Conservation (phyloP, 2,329 filamentous ascomycete species). For the Aspergillus novofumigatus region DNA sequence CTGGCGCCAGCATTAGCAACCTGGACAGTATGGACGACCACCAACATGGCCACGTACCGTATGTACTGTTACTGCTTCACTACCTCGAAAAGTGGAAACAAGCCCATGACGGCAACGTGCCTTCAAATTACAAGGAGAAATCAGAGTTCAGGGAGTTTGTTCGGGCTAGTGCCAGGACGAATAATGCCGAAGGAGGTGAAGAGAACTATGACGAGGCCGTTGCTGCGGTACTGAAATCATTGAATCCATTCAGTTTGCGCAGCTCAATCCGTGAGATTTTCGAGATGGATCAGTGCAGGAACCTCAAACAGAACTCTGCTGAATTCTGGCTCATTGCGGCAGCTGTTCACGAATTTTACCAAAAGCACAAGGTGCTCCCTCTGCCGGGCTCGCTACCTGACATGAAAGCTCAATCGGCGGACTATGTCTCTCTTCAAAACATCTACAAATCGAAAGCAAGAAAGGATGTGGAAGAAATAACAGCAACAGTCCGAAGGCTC, state of each 20-base stretch:
- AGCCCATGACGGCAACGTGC: conserved; percentile 62
- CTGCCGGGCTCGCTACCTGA: conserved; percentile 85
- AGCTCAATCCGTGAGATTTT: conserved; percentile 74
- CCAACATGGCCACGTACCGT: conserved; percentile 88
- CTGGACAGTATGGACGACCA: conserved; percentile 69
- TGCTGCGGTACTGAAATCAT: conserved; percentile 80
- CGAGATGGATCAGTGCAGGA: conserved; percentile 58
- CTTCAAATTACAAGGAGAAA: conserved; percentile 79
- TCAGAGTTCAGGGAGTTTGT: conserved; percentile 72
- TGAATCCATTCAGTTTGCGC: conserved; percentile 65
- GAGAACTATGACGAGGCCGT: conserved; percentile 96
- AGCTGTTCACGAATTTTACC: conserved; percentile 73
- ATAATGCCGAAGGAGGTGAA: conserved; percentile 79
- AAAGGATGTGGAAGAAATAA: conserved; percentile 70
- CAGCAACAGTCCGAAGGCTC: conserved; percentile 57
- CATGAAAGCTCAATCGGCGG: conserved; percentile 91
- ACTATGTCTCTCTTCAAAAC: conserved; percentile 87
- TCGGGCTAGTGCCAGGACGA: conserved; percentile 60
- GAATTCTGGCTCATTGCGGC: conserved; percentile 87
- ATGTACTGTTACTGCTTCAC: conserved; percentile 75
- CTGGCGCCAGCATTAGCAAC: conserved; percentile 60
- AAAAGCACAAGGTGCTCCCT: conserved; percentile 68
- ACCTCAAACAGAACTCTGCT: conserved; percentile 46
- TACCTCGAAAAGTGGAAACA: conserved; percentile 78
- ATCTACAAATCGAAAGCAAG: conserved; percentile 89